These are phyloP conservation scores for Suhomyces anneliseae DNA, from an alignment of 1,139 yeast genomes.

Conservation along the genomic window DNA sequence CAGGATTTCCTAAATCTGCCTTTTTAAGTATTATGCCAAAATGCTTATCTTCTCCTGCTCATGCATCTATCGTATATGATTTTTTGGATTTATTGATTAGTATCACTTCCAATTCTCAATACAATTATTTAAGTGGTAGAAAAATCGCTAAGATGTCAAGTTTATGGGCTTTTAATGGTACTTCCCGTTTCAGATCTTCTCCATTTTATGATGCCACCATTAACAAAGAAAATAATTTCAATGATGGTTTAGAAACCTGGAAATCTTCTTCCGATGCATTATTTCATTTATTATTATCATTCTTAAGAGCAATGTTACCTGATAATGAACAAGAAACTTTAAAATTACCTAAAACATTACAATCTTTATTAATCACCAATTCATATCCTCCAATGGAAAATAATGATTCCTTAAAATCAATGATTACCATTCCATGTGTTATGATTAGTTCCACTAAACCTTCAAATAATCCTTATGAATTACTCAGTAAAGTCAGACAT, in stretches of 20 bases:
- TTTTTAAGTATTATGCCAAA: constrained; percentile 81
- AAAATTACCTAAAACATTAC: constrained; percentile 64
- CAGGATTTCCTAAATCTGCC: constrained; percentile 66
- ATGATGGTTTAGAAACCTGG: constrained; percentile 78
- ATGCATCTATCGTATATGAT: constrained; percentile 86
- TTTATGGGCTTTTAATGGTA: constrained; percentile 75
- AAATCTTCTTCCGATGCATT: constrained; percentile 81
- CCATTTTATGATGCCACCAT: constrained; percentile 46
- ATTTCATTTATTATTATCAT: constrained; percentile 76
- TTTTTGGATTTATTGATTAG: constrained; percentile 79
- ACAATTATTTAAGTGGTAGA: constrained; percentile 75
- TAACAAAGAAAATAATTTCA: constrained; percentile 47
- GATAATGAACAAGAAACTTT: constrained; percentile 56
- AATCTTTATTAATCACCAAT: constrained; percentile 58
- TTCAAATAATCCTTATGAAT: constrained; percentile 48
- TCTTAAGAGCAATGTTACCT: constrained; percentile 77
- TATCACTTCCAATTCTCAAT: constrained; percentile 79
- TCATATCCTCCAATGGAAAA: constrained; percentile 61
- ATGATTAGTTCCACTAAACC: constrained; percentile 63
- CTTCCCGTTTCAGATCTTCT: constrained; percentile 23
- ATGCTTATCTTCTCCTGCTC: constrained; percentile 79
- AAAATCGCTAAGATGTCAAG: constrained; percentile 82
- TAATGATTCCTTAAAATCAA: constrained; percentile 36
- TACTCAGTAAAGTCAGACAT: constrained; percentile 59
- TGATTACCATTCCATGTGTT: constrained; percentile 57